Percentiles rank a stretch among this genome's conserved stretches.
Conservation (phyloP, 2,329 filamentous ascomycete species). For the Daldinia sp. region DNA sequence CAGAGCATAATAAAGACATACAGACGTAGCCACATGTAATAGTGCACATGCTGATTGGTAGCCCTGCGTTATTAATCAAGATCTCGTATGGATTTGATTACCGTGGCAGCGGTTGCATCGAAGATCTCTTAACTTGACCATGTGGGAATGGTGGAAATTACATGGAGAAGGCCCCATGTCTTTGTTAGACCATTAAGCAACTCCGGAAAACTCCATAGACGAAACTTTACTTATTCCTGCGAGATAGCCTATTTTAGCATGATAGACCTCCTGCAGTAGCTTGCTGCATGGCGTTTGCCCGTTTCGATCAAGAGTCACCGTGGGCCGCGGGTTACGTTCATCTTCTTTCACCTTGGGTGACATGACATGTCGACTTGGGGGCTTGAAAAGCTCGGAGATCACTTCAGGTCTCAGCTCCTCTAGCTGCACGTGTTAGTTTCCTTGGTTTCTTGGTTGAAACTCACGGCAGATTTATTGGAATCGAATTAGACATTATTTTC, state of each 20-base stretch:
- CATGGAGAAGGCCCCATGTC: conserved; percentile 22
- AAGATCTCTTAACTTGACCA: conserved; percentile 26
- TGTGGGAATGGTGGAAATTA: conserved; percentile 34
- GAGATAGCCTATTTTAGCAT: conserved; percentile 14
- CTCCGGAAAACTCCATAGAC: conserved; percentile 24
- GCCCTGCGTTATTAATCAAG: conserved; percentile 15
- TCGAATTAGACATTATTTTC: conserved; percentile 14
- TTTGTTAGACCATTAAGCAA: conserved; percentile 5
- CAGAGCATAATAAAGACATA: neutral
- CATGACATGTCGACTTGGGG: neutral
- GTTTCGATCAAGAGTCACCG: conserved; percentile 4
- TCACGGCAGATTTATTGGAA: conserved; percentile 17
- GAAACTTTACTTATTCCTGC: conserved; percentile 20
- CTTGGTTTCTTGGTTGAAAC: neutral
- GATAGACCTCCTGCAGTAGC: neutral
- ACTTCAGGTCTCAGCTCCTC: conserved; percentile 4
- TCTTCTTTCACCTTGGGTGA: neutral
- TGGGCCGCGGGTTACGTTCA: neutral
- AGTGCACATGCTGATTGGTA: neutral
- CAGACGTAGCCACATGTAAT: neutral
- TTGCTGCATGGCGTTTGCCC: conserved; percentile 8
- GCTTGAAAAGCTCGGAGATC: conserved; percentile 3
- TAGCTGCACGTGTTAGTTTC: neutral
- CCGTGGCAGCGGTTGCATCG: conserved; percentile 25
- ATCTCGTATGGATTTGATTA: conserved; percentile 41